Evolutionary conservation across 2,329 filamentous ascomycete genomes (phyloP), one percentile per base, ranked within the genome.

Genomic region (Venturia oleaginea): DNA sequence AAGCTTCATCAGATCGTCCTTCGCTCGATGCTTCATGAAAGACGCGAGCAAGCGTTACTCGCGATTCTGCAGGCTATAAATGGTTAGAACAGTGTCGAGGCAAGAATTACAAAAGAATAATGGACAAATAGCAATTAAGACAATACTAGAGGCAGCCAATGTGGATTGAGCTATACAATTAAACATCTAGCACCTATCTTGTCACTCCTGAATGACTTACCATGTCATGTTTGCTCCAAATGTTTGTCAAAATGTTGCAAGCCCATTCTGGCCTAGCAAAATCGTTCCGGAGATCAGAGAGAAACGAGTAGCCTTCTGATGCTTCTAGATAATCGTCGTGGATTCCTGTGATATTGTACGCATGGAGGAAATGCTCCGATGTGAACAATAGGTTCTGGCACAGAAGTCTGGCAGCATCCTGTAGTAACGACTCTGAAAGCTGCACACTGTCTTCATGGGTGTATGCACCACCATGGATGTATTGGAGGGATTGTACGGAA

Each of bases 381-480:
- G 51, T 57, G 30, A 57, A 57, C 4, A 57, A 22, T 13, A 57
- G 51, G 19, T 57, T 57, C 51, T 57, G 51, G 24, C 51, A 57
- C 19, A 57, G 51, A 34, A 57, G 27, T 27, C 51, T 32, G 34
- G 51, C 51, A 5, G 51, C 51, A 57, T 57, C 51, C 19, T 57
- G 51, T 22, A 57, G 15, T 7, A 57, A 13, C 15, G 51, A 57
- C 51, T 57, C 27, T 3, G 51, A 57, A 17, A 57, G 30, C 51
- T 34, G 27, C 27, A 57, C 51, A n/a, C 51, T 57, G 51, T 57
- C 51, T 57, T 32, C 51, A 57, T 34, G 51, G 30, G 51, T 57
- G 51, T 57, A 57, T 57, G 51, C 30, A 32, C 51, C 51, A n/a
- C 51, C 27, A 27, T 57, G 51, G 30, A 57, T 57, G 30, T 57